Base-by-base conservation (phyloP, 139 green algal genomes). In the Deuterostichococcus epilithicus region DNA sequence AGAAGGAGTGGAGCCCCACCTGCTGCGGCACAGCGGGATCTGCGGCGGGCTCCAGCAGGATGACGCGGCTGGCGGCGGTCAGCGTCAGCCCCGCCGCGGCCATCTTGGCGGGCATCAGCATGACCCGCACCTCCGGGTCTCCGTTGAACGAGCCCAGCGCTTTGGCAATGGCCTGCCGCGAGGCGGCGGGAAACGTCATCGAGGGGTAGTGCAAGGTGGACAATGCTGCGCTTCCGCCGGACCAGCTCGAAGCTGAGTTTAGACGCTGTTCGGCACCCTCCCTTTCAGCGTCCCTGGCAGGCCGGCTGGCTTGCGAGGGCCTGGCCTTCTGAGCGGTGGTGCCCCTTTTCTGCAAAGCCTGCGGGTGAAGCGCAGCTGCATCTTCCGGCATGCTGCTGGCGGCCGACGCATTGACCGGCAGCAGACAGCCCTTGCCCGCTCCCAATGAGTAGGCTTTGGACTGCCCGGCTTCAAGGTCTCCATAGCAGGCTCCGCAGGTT, bases 11-110 rank as follows among this genome's bases (percentile, higher is more conserved):
- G 52, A 30, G 52, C 20, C 26, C 28, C 52, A 63, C 52, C 68
- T 86, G 84, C 69, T 85, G 81, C 76, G 81, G 68, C 8, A 86
- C 78, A 33, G 81, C 70, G 1, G 78, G 75, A 18, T 84, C 81
- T 38, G 82, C 52, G 5, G 71, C 78, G 1, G 81, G 83, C 45
- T 91, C 86, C 79, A 92, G 76, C 74, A 92, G 80, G 26, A 91
- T 91, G 34, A 94, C 90, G 52, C 88, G 76, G 81, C 75, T 91
- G 71, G 90, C 90, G 44, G 63, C 63, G 78, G 76, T 73, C 68
- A 94, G 86, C 1, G 86, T 94, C 20, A 94, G 85, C 0, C 89
- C 89, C 22, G 82, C 73, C 0, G 83, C 87, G 8, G 86, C 89
- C 30, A 79, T 78, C 3, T 76, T 44, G 59, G 87, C 83, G 13